Evolutionary conservation across 768 basidiomycete genomes (phyloP).

Genomic region (Chalciporus piperatus): DNA sequence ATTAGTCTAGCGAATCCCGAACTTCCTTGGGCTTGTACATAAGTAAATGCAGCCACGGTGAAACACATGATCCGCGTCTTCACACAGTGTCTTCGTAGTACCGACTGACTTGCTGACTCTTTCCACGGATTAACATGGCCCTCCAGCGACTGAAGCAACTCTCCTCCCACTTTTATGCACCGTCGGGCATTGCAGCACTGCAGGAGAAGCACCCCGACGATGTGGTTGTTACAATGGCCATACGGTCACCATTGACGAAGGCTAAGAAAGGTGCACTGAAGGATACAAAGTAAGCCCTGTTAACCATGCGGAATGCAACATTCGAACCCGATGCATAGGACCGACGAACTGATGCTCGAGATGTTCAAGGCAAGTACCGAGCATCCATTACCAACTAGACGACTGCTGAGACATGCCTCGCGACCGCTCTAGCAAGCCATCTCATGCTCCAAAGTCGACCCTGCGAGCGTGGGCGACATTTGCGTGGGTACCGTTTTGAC

Average conservation of each 20-base stretch:
- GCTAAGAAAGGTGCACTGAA: conserved; percentile 74
- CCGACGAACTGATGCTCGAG: conserved; percentile 77
- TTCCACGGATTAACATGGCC: neutral
- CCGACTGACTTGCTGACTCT: neutral
- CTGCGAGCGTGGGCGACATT: conserved; percentile 67
- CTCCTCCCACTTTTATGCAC: conserved; percentile 51
- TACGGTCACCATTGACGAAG: conserved; percentile 73
- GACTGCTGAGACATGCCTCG: neutral
- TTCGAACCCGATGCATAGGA: conserved; percentile 39
- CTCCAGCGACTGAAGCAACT: conserved; percentile 71
- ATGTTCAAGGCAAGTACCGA: conserved; percentile 62
- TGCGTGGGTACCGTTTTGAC: conserved; percentile 77
- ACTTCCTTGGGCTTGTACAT: too few relatives aligned
- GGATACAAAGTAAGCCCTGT: conserved; percentile 54
- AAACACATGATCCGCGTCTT: neutral
- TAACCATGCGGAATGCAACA: neutral
- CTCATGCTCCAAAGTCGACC: conserved; percentile 56
- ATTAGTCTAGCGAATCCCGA: too few relatives aligned
- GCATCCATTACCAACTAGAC: neutral
- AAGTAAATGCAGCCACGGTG: neutral
- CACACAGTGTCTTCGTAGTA: neutral
- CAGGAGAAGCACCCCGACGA: conserved; percentile 65
- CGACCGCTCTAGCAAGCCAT: conserved; percentile 50
- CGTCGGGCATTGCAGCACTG: conserved; percentile 49
- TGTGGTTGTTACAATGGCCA: conserved; percentile 80